phyloP scores from a whole-genome alignment of 1,139 yeast genomes.

The Kurtzmaniella quercitrusa region DNA sequence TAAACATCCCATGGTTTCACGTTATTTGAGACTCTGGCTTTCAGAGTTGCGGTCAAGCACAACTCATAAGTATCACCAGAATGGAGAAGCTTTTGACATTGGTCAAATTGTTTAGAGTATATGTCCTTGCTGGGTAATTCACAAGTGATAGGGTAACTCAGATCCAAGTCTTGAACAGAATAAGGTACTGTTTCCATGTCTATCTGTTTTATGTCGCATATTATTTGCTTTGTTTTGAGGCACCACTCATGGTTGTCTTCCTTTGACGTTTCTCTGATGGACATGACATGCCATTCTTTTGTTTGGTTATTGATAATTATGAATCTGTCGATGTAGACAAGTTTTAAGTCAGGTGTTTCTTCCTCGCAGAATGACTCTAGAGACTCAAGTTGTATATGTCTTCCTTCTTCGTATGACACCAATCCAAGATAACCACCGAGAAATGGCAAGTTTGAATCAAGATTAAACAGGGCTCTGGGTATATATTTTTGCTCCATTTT shows the following conservation, averaged over 20 bases:
- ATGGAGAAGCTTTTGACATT: constrained; percentile 66
- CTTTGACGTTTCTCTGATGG: constrained; percentile 28
- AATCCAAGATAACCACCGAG: constrained; percentile 87
- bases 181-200: constrained; percentile 19
- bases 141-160: constrained; percentile 24
- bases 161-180: constrained; percentile 25
- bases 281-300: constrained; percentile 50
- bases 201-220: constrained; percentile 11
- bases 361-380: constrained; percentile 25
- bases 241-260: constrained; percentile 36
- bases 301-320: constrained; percentile 51
- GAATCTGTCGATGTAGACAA: constrained; percentile 67
- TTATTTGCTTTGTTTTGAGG: constrained; percentile 13
- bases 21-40: constrained; percentile 44
- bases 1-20: constrained; percentile 75
- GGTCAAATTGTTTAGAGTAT: constrained; percentile 54
- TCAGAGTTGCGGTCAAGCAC: constrained; percentile 81
- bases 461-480: constrained; percentile 17
- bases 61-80: constrained; percentile 93
- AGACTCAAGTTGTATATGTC: constrained; percentile 33
- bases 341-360: constrained; percentile 65
- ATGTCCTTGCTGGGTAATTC: constrained; percentile 50
- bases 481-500: constrained; percentile 19
- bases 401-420: constrained; percentile 83
- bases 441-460: constrained; percentile 54